Evolutionary conservation across 2,329 filamentous ascomycete genomes (phyloP), one percentile per base, ranked within the genome.

Genomic region (Ascochyta lentis): DNA sequence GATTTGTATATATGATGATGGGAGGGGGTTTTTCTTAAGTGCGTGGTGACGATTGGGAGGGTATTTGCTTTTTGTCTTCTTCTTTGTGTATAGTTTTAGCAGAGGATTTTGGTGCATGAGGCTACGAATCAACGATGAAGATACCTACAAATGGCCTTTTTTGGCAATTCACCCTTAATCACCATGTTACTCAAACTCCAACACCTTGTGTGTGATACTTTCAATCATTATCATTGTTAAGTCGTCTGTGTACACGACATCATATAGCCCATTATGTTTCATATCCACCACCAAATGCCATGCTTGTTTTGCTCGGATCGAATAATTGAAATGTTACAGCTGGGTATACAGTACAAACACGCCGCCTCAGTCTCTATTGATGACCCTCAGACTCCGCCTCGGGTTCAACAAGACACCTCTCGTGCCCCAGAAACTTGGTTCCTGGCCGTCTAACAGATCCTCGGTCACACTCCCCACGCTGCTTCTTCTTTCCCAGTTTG

Each of bases 341-440:
- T 31, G 35, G 41, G 49, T 52, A 45, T 50, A 46, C 29, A 47
- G 19, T 33, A 42, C 38, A 43, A 8, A 54, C 6, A 15, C 5
- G 19, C 34, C 13, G 6, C 22, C 37, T 78, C 67, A 83, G 66
- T 82, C 80, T 64, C 78, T 66, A 71, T 91, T 91, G 22, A 90
- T 86, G 33, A 91, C 87, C 67, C 87, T 79, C 76, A 91, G 76
- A 65, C 87, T 90, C 67, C 88, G 78, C 66, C 87, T 80, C 22
- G 88, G 88, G 58, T 87, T 88, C 74, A 91, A 73, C 66, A 90
- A 76, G 26, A 90, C 86, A 45, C 83, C 76, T 49, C 60, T 72
- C n/a, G 75, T 70, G 1, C 79, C 89, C 72, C 89, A 86, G 75
- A 91, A 92, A 54, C 83, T 89, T 56, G 89, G 89, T 71, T 91